Percentiles rank a stretch among this genome's conserved stretches.
These are phyloP conservation scores for Biscutella laevigata DNA, from an alignment of 441 rosid genomes.

Conservation along the genomic window DNA sequence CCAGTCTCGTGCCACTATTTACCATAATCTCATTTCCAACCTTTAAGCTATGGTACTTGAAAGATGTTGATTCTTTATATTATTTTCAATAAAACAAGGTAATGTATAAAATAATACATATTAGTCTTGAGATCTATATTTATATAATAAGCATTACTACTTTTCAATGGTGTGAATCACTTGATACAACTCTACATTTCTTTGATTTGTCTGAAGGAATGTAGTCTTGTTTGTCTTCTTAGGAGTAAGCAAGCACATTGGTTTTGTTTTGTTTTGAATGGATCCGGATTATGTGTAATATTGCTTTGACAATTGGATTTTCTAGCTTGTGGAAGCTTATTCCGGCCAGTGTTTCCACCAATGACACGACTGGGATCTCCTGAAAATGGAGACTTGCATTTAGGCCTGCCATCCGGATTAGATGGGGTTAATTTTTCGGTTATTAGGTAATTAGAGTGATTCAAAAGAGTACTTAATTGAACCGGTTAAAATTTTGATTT, in stretches of 20 bases:
- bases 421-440: no score
- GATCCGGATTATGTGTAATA: not conserved
- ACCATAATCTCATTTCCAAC: constrained; percentile 38
- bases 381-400: not conserved
- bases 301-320: constrained; percentile 3
- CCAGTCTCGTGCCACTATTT: constrained; percentile 54
- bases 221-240: no score
- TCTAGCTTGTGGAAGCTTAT: constrained; percentile 16
- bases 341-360: constrained; percentile 11
- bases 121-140: not conserved
- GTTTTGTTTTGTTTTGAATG: not conserved
- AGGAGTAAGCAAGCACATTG: not conserved
- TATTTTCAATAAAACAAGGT: constrained; percentile 8
- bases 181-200: not conserved
- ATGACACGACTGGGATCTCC: not conserved
- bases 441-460: no score
- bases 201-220: not conserved
- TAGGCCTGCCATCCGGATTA: no score
- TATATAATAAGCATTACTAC: not conserved
- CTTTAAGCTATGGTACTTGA: constrained; percentile 26
- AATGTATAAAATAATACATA: not conserved
- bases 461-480: no score
- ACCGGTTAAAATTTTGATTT: no score
- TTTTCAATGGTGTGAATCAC: not conserved
- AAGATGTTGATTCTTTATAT: constrained; percentile 1